Conservation (phyloP, 352 stramenopile species). For the Phytophthora idaei region DNA sequence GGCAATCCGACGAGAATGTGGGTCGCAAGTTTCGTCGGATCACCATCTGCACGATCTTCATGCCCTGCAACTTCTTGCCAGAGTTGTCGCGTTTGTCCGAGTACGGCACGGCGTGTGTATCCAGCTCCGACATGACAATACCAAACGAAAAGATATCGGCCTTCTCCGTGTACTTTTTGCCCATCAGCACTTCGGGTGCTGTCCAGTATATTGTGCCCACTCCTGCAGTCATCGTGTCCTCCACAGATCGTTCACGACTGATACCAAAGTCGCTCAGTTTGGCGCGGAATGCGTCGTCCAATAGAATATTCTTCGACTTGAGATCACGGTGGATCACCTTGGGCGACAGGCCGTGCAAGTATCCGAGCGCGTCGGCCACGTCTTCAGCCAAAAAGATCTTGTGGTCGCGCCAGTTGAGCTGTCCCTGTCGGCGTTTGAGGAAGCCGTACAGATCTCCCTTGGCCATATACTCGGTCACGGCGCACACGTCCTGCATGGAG, state of each 20-base stretch:
- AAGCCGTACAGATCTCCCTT: constrained; percentile 79
- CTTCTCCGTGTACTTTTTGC: constrained; percentile 87
- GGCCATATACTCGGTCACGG: constrained; percentile 85
- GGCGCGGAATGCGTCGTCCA: constrained; percentile 65
- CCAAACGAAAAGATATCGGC: constrained; percentile 87
- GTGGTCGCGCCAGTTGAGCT: constrained; percentile 77
- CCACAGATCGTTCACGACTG: constrained; percentile 71
- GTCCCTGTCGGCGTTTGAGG: constrained; percentile 65
- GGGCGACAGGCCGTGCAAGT: constrained; percentile 71
- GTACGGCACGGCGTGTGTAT: constrained; percentile 81
- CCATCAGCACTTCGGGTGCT: constrained; percentile 79
- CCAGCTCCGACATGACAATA: constrained; percentile 82
- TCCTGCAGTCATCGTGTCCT: constrained; percentile 84
- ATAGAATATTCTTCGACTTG: constrained; percentile 81
- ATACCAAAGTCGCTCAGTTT: constrained; percentile 84
- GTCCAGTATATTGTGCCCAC: constrained; percentile 89
- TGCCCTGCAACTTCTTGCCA: constrained; percentile 78
- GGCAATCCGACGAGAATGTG: constrained; percentile 60
- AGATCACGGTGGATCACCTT: constrained; percentile 86
- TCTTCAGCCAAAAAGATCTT: constrained; percentile 79
- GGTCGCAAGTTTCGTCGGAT: constrained; percentile 72
- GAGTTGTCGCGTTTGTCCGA: constrained; percentile 76
- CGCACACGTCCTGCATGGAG: constrained; percentile 68
- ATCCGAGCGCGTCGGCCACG: constrained; percentile 72
- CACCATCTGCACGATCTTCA: constrained; percentile 88